phyloP scores from a whole-genome alignment of 257 asterid species.

The Penstemon eatonii region DNA sequence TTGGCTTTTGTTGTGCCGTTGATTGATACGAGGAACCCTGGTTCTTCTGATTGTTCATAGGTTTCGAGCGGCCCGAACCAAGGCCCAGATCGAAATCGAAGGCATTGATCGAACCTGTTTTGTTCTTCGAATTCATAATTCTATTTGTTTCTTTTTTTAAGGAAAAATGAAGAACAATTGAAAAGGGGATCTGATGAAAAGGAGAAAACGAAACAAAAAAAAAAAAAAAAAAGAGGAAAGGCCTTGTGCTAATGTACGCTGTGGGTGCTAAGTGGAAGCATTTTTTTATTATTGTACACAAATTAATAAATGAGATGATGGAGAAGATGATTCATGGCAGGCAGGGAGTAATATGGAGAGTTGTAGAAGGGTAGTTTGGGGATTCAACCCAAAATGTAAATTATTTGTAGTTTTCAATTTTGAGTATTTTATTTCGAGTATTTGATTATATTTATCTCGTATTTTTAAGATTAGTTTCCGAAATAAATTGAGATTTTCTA shows the following conservation, averaged over 20 bases:
- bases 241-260: slow-evolving; percentile 24
- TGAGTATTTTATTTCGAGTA: neutral
- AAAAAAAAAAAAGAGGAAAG: neutral
- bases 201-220: neutral
- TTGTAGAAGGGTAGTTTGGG: slow-evolving; percentile 29
- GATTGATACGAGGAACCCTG: slow-evolving; percentile 48
- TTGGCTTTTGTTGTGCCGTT: slow-evolving; percentile 44
- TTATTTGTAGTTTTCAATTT: neutral
- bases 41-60: slow-evolving; percentile 70
- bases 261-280: neutral
- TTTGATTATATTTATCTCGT: too few species aligned
- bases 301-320: neutral
- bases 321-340: neutral
- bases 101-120: slow-evolving; percentile 51
- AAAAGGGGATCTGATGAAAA: slow-evolving; percentile 25
- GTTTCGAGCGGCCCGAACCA: slow-evolving; percentile 50
- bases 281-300: neutral
- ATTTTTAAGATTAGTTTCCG: too few species aligned
- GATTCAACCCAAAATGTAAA: neutral
- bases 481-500: too few species aligned
- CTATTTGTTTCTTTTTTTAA: slow-evolving; percentile 15
- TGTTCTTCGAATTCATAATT: slow-evolving; percentile 66
- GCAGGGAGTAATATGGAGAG: neutral
- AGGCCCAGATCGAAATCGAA: slow-evolving; percentile 90
- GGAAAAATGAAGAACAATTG: slow-evolving; percentile 17